These are phyloP conservation scores for Vigna mungo DNA, from an alignment of 306 rosid genomes.

Conservation along the genomic window DNA sequence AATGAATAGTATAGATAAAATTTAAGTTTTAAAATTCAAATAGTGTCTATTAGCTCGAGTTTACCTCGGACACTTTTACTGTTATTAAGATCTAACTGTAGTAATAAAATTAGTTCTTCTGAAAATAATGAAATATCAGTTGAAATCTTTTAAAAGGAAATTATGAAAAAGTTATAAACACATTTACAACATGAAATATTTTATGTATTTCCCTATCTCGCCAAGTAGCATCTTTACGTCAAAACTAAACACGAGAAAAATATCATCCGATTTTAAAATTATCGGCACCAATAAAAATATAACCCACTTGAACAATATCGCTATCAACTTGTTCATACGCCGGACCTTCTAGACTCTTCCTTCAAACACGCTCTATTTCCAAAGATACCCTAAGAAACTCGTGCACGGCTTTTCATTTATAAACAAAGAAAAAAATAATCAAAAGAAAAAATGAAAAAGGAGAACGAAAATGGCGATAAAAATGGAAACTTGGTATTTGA, in stretches of 20 bases:
- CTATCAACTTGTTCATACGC: constrained; percentile 34
- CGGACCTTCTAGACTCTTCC: constrained; percentile 38
- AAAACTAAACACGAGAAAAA: constrained; percentile 20
- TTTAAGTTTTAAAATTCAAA: not conserved
- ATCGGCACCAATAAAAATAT: not conserved
- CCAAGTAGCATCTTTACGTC: constrained; percentile 19
- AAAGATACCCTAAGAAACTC: constrained; percentile 20
- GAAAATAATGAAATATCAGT: not conserved
- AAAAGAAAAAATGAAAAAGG: not conserved
- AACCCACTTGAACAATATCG: constrained; percentile 39
- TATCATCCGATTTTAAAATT: not conserved
- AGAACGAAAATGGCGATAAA: not conserved
- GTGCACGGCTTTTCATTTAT: constrained; percentile 17
- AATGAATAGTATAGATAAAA: no score
- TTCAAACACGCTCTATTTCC: constrained; percentile 16
- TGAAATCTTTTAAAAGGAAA: not conserved
- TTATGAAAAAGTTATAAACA: not conserved
- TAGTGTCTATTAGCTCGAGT: not conserved
- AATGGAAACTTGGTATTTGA: not conserved
- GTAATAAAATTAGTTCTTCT: not conserved
- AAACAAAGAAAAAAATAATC: not conserved
- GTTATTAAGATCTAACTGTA: not conserved
- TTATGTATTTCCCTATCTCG: constrained; percentile 27
- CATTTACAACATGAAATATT: not conserved
- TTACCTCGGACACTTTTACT: not conserved